phyloP scores from a whole-genome alignment of 805 yeast species.

The Saccharomyces eubayanus region DNA sequence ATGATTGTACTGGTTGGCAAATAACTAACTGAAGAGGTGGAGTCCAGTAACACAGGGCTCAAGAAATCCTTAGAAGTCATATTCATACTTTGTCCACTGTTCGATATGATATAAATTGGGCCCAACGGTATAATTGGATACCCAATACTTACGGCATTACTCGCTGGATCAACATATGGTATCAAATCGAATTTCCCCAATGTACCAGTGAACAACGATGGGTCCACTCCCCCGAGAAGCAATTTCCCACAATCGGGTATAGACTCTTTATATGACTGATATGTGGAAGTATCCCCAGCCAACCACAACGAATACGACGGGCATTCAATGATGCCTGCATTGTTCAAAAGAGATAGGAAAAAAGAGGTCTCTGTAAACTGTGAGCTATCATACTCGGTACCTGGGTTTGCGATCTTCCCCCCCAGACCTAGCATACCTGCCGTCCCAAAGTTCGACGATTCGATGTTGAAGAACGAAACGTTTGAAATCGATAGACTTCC shows the following conservation, averaged over 20 bases:
- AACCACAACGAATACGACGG: conserved; percentile 40
- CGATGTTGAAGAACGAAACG: conserved; percentile 33
- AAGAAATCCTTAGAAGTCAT: conserved; percentile 32
- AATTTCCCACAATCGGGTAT: conserved; percentile 30
- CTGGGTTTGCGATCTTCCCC: conserved; percentile 17
- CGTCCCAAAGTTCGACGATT: conserved; percentile 29
- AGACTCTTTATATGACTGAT: conserved; percentile 1
- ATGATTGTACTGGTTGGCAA: conserved; percentile 51
- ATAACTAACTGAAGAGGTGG: conserved; percentile 41
- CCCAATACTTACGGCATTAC: conserved; percentile 22
- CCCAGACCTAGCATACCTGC: conserved; percentile 43
- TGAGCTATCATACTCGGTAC: conserved; percentile 11
- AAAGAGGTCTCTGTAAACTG: conserved; percentile 17
- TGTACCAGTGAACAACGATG: conserved; percentile 37
- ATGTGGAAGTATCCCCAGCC: conserved; percentile 18
- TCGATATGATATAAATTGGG: conserved; percentile 37
- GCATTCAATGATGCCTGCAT: conserved; percentile 28
- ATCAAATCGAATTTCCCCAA: conserved; percentile 43
- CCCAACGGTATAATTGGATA: conserved; percentile 43
- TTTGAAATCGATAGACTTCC: conserved; percentile 14
- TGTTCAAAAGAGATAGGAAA: conserved; percentile 31
- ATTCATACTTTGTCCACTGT: conserved; percentile 32
- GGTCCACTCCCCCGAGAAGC: conserved; percentile 53
- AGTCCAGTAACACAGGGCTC: conserved; percentile 51
- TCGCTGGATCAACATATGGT: conserved; percentile 30